Percentiles rank a stretch among this genome's conserved stretches.
Conservation (phyloP, 1,139 yeast species). For the Meyerozyma carpophila region DNA sequence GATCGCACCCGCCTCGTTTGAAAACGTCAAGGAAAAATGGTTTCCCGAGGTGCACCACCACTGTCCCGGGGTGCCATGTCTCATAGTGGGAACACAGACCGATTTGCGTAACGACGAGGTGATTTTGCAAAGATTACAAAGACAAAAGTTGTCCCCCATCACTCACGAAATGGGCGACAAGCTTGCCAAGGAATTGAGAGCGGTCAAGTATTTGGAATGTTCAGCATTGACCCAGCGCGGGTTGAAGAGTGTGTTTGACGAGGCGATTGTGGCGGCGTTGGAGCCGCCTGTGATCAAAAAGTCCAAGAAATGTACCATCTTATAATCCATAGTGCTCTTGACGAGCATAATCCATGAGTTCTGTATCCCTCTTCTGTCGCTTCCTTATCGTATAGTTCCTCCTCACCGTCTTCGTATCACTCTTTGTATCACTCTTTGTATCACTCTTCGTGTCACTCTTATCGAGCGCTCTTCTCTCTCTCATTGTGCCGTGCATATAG, state of each 20-base stretch:
- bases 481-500: too few relatives aligned
- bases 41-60: conserved; percentile 97
- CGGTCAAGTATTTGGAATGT: conserved; percentile 95
- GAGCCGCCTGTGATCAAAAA: conserved; percentile 87
- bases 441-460: too few relatives aligned
- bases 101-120: conserved; percentile 93
- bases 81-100: conserved; percentile 93
- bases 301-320: conserved; percentile 77
- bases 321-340: conserved; percentile 28
- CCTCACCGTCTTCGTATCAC: too few relatives aligned
- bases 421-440: too few relatives aligned
- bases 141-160: conserved; percentile 87
- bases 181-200: conserved; percentile 87
- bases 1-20: conserved; percentile 96
- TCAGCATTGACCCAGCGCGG: conserved; percentile 98
- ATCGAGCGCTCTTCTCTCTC: too few relatives aligned
- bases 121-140: conserved; percentile 79
- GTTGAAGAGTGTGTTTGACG: conserved; percentile 91
- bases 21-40: conserved; percentile 97
- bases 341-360: conserved; percentile 1
- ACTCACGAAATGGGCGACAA: conserved; percentile 85
- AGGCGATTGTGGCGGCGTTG: conserved; percentile 92
- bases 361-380: too few relatives aligned
- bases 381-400: too few relatives aligned
- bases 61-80: conserved; percentile 95